A percentile compares a stretch with the other conserved stretches of the same genome.
phyloP scores from a whole-genome alignment of 2,329 filamentous ascomycete species.

The Botrytis galanthina region DNA sequence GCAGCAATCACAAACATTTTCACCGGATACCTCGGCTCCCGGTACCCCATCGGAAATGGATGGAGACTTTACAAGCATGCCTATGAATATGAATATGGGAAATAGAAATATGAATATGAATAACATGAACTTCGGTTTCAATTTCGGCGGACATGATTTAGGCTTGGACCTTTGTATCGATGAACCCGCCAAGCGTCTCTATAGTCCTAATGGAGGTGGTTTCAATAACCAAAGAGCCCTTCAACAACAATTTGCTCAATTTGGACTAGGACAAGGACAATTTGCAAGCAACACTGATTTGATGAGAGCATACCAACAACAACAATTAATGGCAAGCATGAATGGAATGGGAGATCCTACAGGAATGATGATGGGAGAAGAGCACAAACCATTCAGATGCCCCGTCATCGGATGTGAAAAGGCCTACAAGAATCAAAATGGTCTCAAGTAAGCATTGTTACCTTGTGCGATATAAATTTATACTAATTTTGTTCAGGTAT shows the following conservation, averaged over 20 bases:
- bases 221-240: conserved; percentile 63
- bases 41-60: conserved; percentile 73
- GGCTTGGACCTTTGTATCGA: conserved; percentile 70
- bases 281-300: conserved; percentile 65
- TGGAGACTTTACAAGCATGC: conserved; percentile 63
- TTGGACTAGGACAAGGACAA: conserved; percentile 66
- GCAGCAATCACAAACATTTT: conserved; percentile 47
- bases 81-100: conserved; percentile 55
- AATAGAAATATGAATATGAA: conserved; percentile 54
- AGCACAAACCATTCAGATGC: conserved; percentile 96
- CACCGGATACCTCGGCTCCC: conserved; percentile 62
- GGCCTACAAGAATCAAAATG: conserved; percentile 99
- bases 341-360: conserved; percentile 32
- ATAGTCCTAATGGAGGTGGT: conserved; percentile 72
- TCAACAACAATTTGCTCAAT: conserved; percentile 66
- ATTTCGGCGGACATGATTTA: conserved; percentile 46
- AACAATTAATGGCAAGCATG: conserved; percentile 49
- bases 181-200: conserved; percentile 90
- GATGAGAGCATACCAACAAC: conserved; percentile 63
- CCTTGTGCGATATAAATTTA: neutral
- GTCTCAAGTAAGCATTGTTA: conserved; percentile 72
- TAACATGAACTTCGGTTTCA: conserved; percentile 41
- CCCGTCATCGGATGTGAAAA: conserved; percentile 98
- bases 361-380: conserved; percentile 67
- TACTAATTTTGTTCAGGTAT: conserved; percentile 47